Conservation (phyloP, 179 eudicot species). For the Silene coronaria region DNA sequence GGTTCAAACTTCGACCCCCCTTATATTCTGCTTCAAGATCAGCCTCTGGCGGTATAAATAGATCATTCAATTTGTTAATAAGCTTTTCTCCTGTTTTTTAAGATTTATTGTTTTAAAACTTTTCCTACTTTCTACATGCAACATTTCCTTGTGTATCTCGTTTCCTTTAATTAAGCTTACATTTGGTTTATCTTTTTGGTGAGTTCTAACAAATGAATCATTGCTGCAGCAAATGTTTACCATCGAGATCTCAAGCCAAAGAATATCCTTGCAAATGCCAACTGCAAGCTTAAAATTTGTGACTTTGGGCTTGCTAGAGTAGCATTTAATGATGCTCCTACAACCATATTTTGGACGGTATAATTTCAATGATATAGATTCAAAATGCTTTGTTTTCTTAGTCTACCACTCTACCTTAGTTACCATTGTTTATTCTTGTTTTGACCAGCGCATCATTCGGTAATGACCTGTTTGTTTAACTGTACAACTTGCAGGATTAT, state of each 20-base stretch:
- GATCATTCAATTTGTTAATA: background rate
- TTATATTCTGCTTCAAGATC: too few relatives aligned
- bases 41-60: background rate
- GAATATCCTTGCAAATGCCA: conserved; percentile 85
- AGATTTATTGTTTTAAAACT: too few relatives aligned
- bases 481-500: conserved; percentile 51
- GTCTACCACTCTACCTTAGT: background rate
- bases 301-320: conserved; percentile 94
- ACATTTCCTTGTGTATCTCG: background rate
- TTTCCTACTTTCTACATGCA: background rate
- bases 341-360: conserved; percentile 83
- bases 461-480: background rate
- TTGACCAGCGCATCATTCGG: background rate
- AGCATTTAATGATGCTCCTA: conserved; percentile 76
- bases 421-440: background rate
- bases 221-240: conserved; percentile 75
- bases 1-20: too few relatives aligned
- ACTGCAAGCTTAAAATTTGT: conserved; percentile 87
- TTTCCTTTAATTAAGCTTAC: background rate
- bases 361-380: conserved; percentile 17
- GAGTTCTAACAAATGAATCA: conserved; percentile 2
- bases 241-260: conserved; percentile 94
- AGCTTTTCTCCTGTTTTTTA: background rate
- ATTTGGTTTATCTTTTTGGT: background rate
- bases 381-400: conserved; percentile 16